Base-by-base conservation (phyloP, 2,329 filamentous ascomycete species). In the Cercospora sojina region DNA sequence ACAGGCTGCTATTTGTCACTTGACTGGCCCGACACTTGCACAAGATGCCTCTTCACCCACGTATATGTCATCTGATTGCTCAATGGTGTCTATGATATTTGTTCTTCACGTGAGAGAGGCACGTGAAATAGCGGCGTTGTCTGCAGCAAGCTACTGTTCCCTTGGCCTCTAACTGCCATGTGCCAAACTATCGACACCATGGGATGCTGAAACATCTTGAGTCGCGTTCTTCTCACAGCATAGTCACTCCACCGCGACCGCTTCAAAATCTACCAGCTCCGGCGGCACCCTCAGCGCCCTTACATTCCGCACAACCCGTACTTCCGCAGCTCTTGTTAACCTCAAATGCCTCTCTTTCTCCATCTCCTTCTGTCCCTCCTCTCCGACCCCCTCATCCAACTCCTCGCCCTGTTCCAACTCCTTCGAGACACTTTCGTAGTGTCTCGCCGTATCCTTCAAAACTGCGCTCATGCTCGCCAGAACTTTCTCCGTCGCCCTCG, bases 381-480 rank as follows among this genome's bases (percentile, higher is more conserved):
- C 77, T 3, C 79, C 79, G 53, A 75, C 79, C 1, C 74, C 73
- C 59, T 80, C 83, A 69, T 78, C 81, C 73, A 80, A 79, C 70
- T 84, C 80, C 65, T 41, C 31, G 71, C 79, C 80, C 10, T 74
- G 79, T 62, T 83, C 77, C 60, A 80, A 78, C 59, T 64, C 72
- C 38, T 77, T 81, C 82, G 94, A 86, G 72, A 88, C 87, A 67
- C 84, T 82, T 72, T 89, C 84, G 65, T 92, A 91, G 71, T 86
- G 87, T 67, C 83, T 83, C 71, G 87, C 85, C 6, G 90, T 91
- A 77, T 85, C 86, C 70, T 83, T 83, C 53, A 99, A 82, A 43
- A 98, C 88, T 72, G 89, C 87, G 76, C 97, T 92, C 94, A 99
- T 98, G 76, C 90, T 95, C 8, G 91, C 92, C 27, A 98, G 81